Percentiles rank a stretch among this genome's conserved stretches.
Conservation (phyloP, 2,329 filamentous ascomycete genomes). For the Diaporthe citri region DNA sequence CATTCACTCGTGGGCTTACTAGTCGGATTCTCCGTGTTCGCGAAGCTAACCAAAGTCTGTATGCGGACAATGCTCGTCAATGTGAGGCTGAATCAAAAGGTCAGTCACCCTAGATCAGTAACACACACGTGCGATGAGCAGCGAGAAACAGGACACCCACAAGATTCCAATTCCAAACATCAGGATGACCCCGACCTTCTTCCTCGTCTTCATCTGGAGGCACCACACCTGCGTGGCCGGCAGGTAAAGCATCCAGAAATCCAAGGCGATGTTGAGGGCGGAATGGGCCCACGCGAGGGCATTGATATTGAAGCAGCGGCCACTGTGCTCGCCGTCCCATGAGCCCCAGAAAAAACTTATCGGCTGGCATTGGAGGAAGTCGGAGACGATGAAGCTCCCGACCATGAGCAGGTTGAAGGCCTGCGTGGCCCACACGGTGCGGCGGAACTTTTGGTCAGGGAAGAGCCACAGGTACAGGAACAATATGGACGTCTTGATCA, state of each 20-base stretch:
- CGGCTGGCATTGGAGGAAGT: constrained; percentile 39
- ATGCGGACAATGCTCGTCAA: constrained; percentile 50
- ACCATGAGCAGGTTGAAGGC: constrained; percentile 33
- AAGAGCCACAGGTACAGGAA: constrained; percentile 34
- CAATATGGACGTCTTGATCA: constrained; percentile 30
- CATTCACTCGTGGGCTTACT: background rate
- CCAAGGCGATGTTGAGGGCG: background rate
- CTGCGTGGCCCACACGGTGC: constrained; percentile 33
- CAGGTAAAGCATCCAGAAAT: constrained; percentile 33
- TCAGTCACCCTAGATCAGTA: background rate
- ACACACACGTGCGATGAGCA: too few relatives aligned
- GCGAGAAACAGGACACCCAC: background rate
- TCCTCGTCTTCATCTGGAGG: constrained; percentile 9
- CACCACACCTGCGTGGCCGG: constrained; percentile 21
- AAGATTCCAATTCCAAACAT: constrained; percentile 34
- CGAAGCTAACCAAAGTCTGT: constrained; percentile 45
- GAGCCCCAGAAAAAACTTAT: constrained; percentile 38
- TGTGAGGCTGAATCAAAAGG: constrained; percentile 45
- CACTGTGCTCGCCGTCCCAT: constrained; percentile 40
- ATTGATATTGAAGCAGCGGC: constrained; percentile 25
- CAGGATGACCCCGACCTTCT: background rate
- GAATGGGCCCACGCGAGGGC: constrained; percentile 19
- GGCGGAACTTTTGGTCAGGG: constrained; percentile 1
- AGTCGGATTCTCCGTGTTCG: constrained; percentile 47
- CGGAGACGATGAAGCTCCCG: constrained; percentile 36